These are phyloP conservation scores for Fusarium ramigenum DNA, from an alignment of 2,329 filamentous ascomycete species.

Conservation along the genomic window DNA sequence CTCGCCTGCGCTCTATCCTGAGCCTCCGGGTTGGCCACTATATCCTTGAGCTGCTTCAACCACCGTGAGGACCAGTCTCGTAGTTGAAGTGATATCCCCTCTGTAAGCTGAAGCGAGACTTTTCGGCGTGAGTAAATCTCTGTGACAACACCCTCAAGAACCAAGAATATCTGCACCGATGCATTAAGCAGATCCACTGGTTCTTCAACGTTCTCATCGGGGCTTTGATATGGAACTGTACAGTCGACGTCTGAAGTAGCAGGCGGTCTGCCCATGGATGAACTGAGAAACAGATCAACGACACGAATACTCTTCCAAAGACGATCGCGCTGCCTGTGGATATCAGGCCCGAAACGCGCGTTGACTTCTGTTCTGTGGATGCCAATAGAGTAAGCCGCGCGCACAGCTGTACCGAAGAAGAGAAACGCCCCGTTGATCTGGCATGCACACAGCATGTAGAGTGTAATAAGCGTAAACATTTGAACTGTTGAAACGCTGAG, in stretches of 20 bases:
- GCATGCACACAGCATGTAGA: slow-evolving; percentile 64
- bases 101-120: slow-evolving; percentile 62
- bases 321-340: slow-evolving; percentile 57
- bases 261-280: slow-evolving; percentile 64
- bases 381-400: slow-evolving; percentile 63
- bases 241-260: slow-evolving; percentile 64
- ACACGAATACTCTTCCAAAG: slow-evolving; percentile 64
- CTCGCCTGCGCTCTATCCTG: slow-evolving; percentile 47
- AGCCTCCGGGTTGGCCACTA: slow-evolving; percentile 40
- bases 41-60: slow-evolving; percentile 56
- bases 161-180: slow-evolving; percentile 62
- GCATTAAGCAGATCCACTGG: slow-evolving; percentile 59
- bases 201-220: slow-evolving; percentile 51
- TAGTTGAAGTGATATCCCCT: slow-evolving; percentile 62
- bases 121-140: slow-evolving; percentile 64
- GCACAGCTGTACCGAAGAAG: slow-evolving; percentile 62
- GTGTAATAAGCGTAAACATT: slow-evolving; percentile 59
- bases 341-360: slow-evolving; percentile 57
- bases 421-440: slow-evolving; percentile 65
- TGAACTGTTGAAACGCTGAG: slow-evolving; percentile 61
- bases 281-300: slow-evolving; percentile 62
- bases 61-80: slow-evolving; percentile 61
- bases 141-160: slow-evolving; percentile 60
- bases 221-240: slow-evolving; percentile 58
- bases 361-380: slow-evolving; percentile 65